Evolutionary conservation across 2,329 filamentous ascomycete genomes (phyloP), one percentile per base, ranked within the genome.

Genomic region (Rhynchosporium graminicola): DNA sequence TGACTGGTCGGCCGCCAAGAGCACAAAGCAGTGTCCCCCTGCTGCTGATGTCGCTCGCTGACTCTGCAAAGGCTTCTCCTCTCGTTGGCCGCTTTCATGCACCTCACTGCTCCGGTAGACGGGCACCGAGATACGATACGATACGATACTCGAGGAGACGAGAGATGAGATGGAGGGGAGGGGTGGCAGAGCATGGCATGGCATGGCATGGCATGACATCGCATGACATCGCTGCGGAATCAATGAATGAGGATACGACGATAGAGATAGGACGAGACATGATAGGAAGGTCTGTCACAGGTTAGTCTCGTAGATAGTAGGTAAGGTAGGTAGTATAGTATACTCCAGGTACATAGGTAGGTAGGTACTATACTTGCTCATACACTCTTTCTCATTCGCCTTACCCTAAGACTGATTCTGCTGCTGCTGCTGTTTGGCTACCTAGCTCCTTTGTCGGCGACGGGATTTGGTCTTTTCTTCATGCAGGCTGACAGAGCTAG

Each of bases 401-500:
- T 20, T 20, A 20, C 20, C 20, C 20, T 20, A 20, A 20, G 20
- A 20, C 20, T 20, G 20, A 20, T 20, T 20, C 20, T 20, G 20
- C 20, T 20, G 20, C 20, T 20, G 20, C 20, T 20, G 20, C 20
- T 20, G 20, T 20, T 20, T 20, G 20, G 20, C 20, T 20, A 20
- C 20, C 20, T 20, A 20, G 20, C 46, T 48, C 46, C 28, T 10
- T 48, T 28, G 46, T 63, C 66, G 55, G 55, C 52, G 57, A 59
- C 8, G 55, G 42, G 9, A 20, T 20, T 20, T 20, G 20, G 26
- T 40, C 57, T 61, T 48, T 57, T 45, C 31, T 46, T 60, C 20
- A 64, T 68, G 65, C 63, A 52, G 57, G 65, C 66, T 68, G 66
- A 68, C 66, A 59, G 62, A 57, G 54, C 54, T 58, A 60, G 59